Evolutionary conservation across 2,329 filamentous ascomycete species (phyloP), one percentile per base, ranked within the genome.

Genomic region (Paracoccidioides brasiliensis): DNA sequence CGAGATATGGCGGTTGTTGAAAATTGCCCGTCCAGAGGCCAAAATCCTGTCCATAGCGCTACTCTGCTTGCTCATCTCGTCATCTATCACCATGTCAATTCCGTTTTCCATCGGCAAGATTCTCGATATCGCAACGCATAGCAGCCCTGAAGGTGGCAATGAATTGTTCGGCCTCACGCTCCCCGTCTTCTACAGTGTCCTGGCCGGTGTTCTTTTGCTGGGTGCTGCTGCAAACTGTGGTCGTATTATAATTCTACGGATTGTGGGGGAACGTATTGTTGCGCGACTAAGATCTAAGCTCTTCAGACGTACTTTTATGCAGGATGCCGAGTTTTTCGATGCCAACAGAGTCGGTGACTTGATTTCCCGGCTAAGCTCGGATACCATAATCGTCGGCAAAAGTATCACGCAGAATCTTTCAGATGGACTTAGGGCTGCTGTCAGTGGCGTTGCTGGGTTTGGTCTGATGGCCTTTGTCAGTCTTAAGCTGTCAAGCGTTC

Each of bases 271-370:
- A 72, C 81, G 93, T 44, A 93, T 98, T 57, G 93, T 98, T 54
- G 85, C 91, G 9, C 82, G 91, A 62, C 78, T 98, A 55, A 83
- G 93, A 58, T 91, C 90, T 14, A 86, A 89, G 67, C 81, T 98
- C 3, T 98, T 95, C 74, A 83, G 89, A 61, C 83, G 86, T 60
- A 98, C 93, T 0, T 95, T 94, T 64, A 80, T 93, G n/a, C 93
- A 98, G 70, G 93, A 98, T 70, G 93, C 93, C 57, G 93, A 97
- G 66, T 98, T 98, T 74, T 98, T 98, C 67, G 93, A 98, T 68
- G 93, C 93, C 42, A 98, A 98, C 73, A 82, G 93, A 32, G 90
- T 96, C 32, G 93, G 93, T 69, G 93, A 98, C 68, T 76, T 98
- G 63, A 96, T 98, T 66, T 97, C 91, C 41, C 85, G 94, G 41